Percentiles rank a stretch among this genome's conserved stretches.
Evolutionary conservation across 345 rosid genomes (phyloP).

Genomic region (Brassica cretica): DNA sequence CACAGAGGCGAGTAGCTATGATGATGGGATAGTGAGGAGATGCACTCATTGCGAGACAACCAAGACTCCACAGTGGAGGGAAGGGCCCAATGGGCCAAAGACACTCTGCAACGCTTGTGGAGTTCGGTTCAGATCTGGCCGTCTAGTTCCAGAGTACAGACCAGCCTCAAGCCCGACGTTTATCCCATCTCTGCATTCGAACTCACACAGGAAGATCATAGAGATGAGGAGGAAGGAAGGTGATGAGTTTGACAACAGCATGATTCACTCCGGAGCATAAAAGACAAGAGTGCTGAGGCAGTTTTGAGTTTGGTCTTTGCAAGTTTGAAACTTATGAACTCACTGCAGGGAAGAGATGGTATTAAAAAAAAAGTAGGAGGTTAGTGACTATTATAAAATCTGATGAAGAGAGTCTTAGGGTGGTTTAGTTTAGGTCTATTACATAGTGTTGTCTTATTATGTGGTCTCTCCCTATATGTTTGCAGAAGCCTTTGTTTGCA

Average conservation of each 20-base stretch:
- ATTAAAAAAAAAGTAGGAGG: constrained; percentile 23
- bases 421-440: constrained; percentile 26
- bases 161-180: constrained; percentile 92
- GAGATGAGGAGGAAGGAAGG: constrained; percentile 73
- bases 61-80: constrained; percentile 95
- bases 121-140: constrained; percentile 84
- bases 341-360: constrained; percentile 33
- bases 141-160: constrained; percentile 84
- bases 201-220: constrained; percentile 83
- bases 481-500: constrained; percentile 4
- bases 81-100: constrained; percentile 96
- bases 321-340: constrained; percentile 3
- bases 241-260: constrained; percentile 21
- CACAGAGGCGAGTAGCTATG: constrained; percentile 17
- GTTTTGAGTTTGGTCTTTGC: constrained; percentile 15
- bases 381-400: constrained; percentile 28
- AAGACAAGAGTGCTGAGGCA: neutral
- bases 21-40: constrained; percentile 36
- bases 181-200: constrained; percentile 71
- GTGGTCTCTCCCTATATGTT: neutral
- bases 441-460: constrained; percentile 15
- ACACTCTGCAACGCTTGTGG: constrained; percentile 97
- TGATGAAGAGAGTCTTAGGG: constrained; percentile 35
- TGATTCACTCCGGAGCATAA: constrained; percentile 26
- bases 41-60: constrained; percentile 82